Evolutionary conservation across 768 basidiomycete genomes (phyloP).

Genomic region (Kwoniella pini): DNA sequence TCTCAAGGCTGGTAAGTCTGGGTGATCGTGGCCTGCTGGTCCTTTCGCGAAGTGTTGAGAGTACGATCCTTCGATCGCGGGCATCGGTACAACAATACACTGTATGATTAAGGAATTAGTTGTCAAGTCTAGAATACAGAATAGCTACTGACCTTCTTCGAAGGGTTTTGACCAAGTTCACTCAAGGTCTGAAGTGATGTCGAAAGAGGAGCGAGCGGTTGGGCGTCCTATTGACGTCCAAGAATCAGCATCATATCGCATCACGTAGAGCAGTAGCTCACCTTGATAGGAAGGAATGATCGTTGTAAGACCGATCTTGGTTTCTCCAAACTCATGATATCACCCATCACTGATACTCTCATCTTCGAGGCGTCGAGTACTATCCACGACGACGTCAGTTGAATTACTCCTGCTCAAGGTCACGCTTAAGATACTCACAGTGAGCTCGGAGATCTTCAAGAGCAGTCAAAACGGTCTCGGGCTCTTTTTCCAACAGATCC

Average conservation of each 20-base stretch:
- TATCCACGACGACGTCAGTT: too few relatives aligned
- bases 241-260: neutral
- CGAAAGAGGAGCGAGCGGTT: slow-evolving; percentile 67
- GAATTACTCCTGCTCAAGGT: too few relatives aligned
- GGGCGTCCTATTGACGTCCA: slow-evolving; percentile 19
- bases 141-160: slow-evolving; percentile 62
- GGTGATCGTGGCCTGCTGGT: slow-evolving; percentile 75
- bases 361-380: slow-evolving; percentile 80
- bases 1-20: slow-evolving; percentile 78
- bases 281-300: slow-evolving; percentile 69
- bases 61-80: slow-evolving; percentile 92
- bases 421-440: slow-evolving; percentile 59
- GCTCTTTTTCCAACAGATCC: slow-evolving; percentile 69
- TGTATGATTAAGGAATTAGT: slow-evolving; percentile 4
- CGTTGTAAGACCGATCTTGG: slow-evolving; percentile 75
- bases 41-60: slow-evolving; percentile 75
- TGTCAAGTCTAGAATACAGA: neutral
- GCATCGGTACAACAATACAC: slow-evolving; percentile 76
- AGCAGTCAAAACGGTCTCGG: slow-evolving; percentile 69
- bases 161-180: slow-evolving; percentile 70
- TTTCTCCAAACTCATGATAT: slow-evolving; percentile 67
- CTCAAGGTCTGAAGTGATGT: slow-evolving; percentile 70
- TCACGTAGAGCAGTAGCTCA: slow-evolving; percentile 48
- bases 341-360: slow-evolving; percentile 87
- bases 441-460: slow-evolving; percentile 71